Conservation (phyloP, 2,329 filamentous ascomycete species). For the Pseudopyrenochaeta lycopersici region DNA sequence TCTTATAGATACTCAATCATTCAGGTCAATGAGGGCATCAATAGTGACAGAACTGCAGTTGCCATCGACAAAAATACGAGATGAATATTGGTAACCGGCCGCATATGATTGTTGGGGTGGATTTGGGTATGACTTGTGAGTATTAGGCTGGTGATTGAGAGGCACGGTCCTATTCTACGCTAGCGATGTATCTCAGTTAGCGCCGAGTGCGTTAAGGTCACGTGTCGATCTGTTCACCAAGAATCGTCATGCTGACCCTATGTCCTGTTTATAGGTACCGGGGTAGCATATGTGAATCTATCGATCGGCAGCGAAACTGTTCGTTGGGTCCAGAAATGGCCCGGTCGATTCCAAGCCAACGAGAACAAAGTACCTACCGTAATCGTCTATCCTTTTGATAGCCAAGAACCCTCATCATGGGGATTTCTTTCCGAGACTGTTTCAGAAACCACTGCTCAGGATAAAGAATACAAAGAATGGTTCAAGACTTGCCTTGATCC, state of each 20-base stretch:
- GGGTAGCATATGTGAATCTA: constrained; percentile 50
- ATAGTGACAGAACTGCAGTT: background rate
- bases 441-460: constrained; percentile 51
- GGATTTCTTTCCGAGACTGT: constrained; percentile 60
- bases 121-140: constrained; percentile 52
- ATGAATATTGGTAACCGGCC: constrained; percentile 33
- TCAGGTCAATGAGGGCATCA: background rate
- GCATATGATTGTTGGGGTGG: constrained; percentile 45
- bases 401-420: constrained; percentile 57
- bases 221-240: constrained; percentile 1
- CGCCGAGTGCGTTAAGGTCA: constrained; percentile 2
- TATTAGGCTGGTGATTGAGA: constrained; percentile 12
- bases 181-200: constrained; percentile 3
- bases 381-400: constrained; percentile 57
- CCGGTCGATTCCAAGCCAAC: constrained; percentile 60
- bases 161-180: constrained; percentile 1
- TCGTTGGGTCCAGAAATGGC: constrained; percentile 60
- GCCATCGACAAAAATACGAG: background rate
- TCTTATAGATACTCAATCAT: constrained; percentile 14
- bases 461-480: constrained; percentile 58
- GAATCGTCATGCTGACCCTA: background rate
- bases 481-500: constrained; percentile 66
- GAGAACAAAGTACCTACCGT: constrained; percentile 66
- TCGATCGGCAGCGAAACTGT: constrained; percentile 45
- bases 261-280: constrained; percentile 36